Base-by-base conservation (phyloP, 192 early-diverging fungal genomes). In the Funneliformis geosporum region DNA sequence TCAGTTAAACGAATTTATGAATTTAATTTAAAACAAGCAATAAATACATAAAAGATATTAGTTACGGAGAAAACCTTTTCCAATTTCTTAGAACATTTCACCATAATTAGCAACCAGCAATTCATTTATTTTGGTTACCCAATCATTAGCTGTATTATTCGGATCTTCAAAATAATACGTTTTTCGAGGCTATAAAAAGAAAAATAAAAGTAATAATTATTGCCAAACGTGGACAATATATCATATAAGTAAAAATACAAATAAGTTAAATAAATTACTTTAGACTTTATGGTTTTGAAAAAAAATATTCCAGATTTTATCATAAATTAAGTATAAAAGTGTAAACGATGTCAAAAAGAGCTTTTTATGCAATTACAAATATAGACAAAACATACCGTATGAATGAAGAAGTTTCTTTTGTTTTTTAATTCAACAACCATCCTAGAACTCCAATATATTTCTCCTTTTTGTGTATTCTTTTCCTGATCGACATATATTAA, bases 401-500 rank as follows among this genome's bases (percentile, higher is more conserved):
- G 89, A 21, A 94, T 86, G 61, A 86, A 88, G 47, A 92, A 92
- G 38, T 86, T 81, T 39, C 88, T 89, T 73, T 83, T 87, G 42
- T 88, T 89, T 75, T 91, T 90, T 16, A 89, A 60, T 81, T 92
- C 91, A 0, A 89, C 88, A 1, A 87, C 83, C 50, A 89, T 75
- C n/a, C 84, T 80, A 1, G 87, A 82, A 5, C 85, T 87, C 88
- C 89, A 92, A 67, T 85, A 74, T 68, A 94, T 92, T 77, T 92
- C 91, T 2, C 86, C 88, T 42, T 90, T 88, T 33, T 85, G 64
- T 55, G 79, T 71, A 59, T 84, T 84, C 76, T 90, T 86, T 23
- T 85, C 86, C 76, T 90, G 85, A 60, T 93, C 92, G 71, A 89
- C 87, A 72, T 92, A 91, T 4, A 89, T 73, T 62, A 94, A 81